These are phyloP conservation scores for Apiotrichum mycotoxinovorans DNA, from an alignment of 1,284 basidiomycete genomes.

Conservation along the genomic window DNA sequence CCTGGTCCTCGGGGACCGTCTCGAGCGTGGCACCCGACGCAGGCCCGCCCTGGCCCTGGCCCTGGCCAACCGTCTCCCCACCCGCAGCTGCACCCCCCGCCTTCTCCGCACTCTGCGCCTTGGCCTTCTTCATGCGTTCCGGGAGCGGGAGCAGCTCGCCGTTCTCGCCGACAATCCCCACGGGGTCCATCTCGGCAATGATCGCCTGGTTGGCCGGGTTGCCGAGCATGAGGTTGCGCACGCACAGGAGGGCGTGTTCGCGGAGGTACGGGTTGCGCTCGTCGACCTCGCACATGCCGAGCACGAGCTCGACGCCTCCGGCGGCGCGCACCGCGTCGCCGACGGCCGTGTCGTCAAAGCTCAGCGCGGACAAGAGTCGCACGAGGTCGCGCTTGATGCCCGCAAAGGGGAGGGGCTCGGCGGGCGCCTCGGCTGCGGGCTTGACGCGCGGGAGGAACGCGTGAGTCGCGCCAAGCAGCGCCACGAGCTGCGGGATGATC, in stretches of 20 bases:
- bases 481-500: constrained; percentile 60
- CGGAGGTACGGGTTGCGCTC: constrained; percentile 84
- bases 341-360: constrained; percentile 59
- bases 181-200: constrained; percentile 66
- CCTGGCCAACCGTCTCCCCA: too few relatives aligned
- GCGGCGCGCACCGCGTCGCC: constrained; percentile 68
- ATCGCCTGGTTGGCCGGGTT: constrained; percentile 75
- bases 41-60: too few relatives aligned
- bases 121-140: constrained; percentile 38
- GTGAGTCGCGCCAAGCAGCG: constrained; percentile 65
- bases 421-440: constrained; percentile 46
- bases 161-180: constrained; percentile 55
- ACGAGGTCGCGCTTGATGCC: constrained; percentile 64
- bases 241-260: constrained; percentile 80
- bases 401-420: constrained; percentile 61
- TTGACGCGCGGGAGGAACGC: constrained; percentile 70
- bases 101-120: background rate
- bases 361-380: constrained; percentile 69
- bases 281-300: constrained; percentile 82
- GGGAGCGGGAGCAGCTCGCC: constrained; percentile 56
- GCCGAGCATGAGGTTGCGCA: constrained; percentile 69
- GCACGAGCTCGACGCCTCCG: constrained; percentile 71
- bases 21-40: too few relatives aligned
- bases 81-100: too few relatives aligned
- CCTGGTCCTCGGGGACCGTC: too few relatives aligned